phyloP scores from a whole-genome alignment of 2,329 filamentous ascomycete genomes.

The Ramularia collo-cygni region DNA sequence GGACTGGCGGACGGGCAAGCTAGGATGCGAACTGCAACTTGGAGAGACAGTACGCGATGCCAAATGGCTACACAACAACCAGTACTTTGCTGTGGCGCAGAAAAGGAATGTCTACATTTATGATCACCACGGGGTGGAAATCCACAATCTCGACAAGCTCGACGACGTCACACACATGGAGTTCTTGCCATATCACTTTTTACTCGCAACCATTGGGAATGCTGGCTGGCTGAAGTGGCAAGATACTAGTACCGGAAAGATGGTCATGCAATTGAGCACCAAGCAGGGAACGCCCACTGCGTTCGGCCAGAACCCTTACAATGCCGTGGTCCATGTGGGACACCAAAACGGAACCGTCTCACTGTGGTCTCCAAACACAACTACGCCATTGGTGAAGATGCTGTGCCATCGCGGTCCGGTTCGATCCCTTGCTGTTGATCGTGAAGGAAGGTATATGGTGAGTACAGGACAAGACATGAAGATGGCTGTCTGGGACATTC shows the following conservation, averaged over 20 bases:
- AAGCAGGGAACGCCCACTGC: slow-evolving; percentile 76
- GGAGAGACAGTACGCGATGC: slow-evolving; percentile 85
- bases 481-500: slow-evolving; percentile 94
- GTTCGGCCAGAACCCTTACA: slow-evolving; percentile 81
- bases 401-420: slow-evolving; percentile 86
- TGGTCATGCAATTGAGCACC: slow-evolving; percentile 79
- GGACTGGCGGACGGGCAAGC: slow-evolving; percentile 89
- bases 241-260: slow-evolving; percentile 86
- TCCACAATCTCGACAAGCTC: slow-evolving; percentile 86
- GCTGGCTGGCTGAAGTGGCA: slow-evolving; percentile 87
- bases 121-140: slow-evolving; percentile 79
- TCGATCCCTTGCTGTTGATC: slow-evolving; percentile 73
- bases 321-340: slow-evolving; percentile 84
- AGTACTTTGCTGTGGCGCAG: slow-evolving; percentile 90
- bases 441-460: slow-evolving; percentile 92
- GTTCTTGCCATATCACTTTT: slow-evolving; percentile 92
- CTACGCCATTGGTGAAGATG: slow-evolving; percentile 81
- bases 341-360: slow-evolving; percentile 94
- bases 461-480: slow-evolving; percentile 81
- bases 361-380: slow-evolving; percentile 89
- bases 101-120: slow-evolving; percentile 98
- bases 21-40: slow-evolving; percentile 86
- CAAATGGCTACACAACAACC: slow-evolving; percentile 90
- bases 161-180: slow-evolving; percentile 89
- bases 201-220: slow-evolving; percentile 77